Percentiles rank a stretch among this genome's conserved stretches.
phyloP scores from a whole-genome alignment of 2,329 filamentous ascomycete species.

The Fusarium sterilihyphosum region DNA sequence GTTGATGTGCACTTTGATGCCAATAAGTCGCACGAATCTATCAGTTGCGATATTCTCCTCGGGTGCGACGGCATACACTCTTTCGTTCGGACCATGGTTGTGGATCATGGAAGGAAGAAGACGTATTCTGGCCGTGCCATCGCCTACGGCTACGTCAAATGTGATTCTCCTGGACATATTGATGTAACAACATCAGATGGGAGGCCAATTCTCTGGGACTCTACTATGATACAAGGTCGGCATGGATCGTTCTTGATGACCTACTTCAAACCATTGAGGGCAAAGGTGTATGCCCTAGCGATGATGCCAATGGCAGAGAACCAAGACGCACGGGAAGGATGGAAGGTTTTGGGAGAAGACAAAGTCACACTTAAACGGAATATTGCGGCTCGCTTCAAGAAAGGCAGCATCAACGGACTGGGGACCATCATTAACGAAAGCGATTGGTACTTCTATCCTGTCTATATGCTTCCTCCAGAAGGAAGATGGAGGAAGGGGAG shows the following conservation, averaged over 20 bases:
- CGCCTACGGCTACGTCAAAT: not conserved
- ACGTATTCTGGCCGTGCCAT: not conserved
- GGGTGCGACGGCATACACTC: not conserved
- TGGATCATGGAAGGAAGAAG: not conserved
- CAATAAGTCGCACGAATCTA: not conserved
- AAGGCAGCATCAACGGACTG: not conserved
- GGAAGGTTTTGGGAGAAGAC: not conserved
- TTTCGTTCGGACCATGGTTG: not conserved
- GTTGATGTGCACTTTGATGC: not conserved
- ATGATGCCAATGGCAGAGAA: not conserved
- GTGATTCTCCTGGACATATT: not conserved
- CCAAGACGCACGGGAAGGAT: not conserved
- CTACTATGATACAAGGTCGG: rapidly evolving
- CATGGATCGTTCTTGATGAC: not conserved
- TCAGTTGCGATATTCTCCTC: not conserved
- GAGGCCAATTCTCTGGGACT: not conserved
- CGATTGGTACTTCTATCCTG: not conserved
- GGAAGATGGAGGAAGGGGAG: not conserved
- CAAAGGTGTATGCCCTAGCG: not conserved
- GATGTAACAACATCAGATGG: rapidly evolving
- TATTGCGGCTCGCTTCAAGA: rapidly evolving
- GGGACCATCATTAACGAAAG: rapidly evolving
- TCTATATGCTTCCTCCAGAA: not conserved
- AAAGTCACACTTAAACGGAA: rapidly evolving
- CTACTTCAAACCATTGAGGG: rapidly evolving